These are phyloP conservation scores for Aspergillus tamarii DNA, from an alignment of 2,329 filamentous ascomycete genomes.

Conservation along the genomic window DNA sequence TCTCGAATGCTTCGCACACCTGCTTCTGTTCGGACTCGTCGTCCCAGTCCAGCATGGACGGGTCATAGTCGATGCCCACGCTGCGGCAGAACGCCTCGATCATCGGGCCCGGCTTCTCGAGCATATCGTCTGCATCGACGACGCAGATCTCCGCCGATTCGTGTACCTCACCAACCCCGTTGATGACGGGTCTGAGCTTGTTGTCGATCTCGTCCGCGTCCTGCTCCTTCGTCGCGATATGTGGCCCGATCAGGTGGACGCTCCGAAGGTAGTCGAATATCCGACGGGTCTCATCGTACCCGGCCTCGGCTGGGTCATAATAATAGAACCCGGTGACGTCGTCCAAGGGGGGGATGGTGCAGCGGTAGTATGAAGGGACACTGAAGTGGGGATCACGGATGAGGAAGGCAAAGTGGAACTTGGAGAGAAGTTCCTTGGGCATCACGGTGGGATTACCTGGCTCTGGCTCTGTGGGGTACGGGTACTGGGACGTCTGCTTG, in stretches of 20 bases:
- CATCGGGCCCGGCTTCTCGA: conserved; percentile 78
- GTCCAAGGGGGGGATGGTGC: conserved; percentile 85
- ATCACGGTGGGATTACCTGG: conserved; percentile 82
- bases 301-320: conserved; percentile 86
- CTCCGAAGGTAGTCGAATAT: conserved; percentile 82
- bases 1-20: conserved; percentile 80
- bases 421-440: conserved; percentile 70
- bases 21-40: conserved; percentile 69
- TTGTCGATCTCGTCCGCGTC: conserved; percentile 36
- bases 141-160: conserved; percentile 71
- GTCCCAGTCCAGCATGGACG: conserved; percentile 83
- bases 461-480: conserved; percentile 63
- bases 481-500: conserved; percentile 45
- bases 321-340: conserved; percentile 80
- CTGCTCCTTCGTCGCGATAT: conserved; percentile 53
- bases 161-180: conserved; percentile 23
- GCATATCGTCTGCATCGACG: conserved; percentile 89
- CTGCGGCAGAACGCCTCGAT: conserved; percentile 80
- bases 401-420: conserved; percentile 93
- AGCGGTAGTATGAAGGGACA: conserved; percentile 93
- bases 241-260: conserved; percentile 71
- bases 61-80: conserved; percentile 74
- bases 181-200: conserved; percentile 27
- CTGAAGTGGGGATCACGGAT: conserved; percentile 93
- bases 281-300: conserved; percentile 83